Base-by-base conservation (phyloP, 140 eudicot species). In the Eryngium alpinum region DNA sequence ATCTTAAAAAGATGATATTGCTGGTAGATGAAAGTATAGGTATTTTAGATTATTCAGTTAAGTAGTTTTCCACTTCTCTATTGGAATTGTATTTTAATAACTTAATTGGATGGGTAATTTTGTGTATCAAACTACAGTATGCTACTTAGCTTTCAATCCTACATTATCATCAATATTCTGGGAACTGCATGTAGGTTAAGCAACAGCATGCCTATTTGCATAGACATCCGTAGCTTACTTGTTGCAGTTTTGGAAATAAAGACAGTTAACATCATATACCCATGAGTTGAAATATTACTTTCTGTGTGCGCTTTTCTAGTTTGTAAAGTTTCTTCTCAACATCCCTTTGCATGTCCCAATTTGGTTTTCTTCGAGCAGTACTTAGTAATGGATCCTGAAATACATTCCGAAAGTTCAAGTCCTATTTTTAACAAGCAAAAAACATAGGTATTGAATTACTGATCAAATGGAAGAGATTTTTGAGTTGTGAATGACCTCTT, bases 291-390 rank as follows among this genome's bases (percentile, higher is more conserved):
- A 84, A 81, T 79, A 92, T 85, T 57, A 97, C 97, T 88, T 95
- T 94, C 43, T 92, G 95, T 14, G 99, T 91, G 63, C 97, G 93
- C 12, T 84, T 89, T 82, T 92, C 99, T 78, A 94, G 97, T 87
- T 92, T 95, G 85, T 95, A 97, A 78, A 91, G 99, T 87, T 90
- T 92, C 89, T 95, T 95, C 67, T 95, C 97, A 29, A 95, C 99
- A 79, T 95, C 99, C 88, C 99, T 92, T 80, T 97, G 84, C 50
- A 95, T 93, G 78, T 95, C 99, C 99, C 99, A 95, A 81, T 95
- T 95, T 12, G 97, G 99, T 62, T 95, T 95, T 84, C 92, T 92
- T 29, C 97, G 97, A 18, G 97, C 99, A 87, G 92, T 95, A 89
- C 92, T 95, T 50, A 95, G 86, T 84, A 95, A 92, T 14, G 97